Evolutionary conservation across 2,329 filamentous ascomycete genomes (phyloP), one percentile per base, ranked within the genome.

Genomic region (Neonectria magnoliae): DNA sequence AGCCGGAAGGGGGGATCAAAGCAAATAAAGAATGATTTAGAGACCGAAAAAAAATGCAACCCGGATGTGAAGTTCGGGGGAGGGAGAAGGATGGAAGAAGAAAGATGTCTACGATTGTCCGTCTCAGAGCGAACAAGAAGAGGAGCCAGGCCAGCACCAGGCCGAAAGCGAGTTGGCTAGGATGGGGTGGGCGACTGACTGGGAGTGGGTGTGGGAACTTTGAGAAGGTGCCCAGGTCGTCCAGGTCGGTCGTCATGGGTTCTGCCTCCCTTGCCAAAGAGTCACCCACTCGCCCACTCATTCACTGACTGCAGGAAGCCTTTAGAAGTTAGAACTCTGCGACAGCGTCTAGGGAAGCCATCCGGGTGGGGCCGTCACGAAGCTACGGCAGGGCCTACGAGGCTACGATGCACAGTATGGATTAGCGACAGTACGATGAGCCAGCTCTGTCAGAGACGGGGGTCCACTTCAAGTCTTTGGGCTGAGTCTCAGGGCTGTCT

Each of bases 1-100:
- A 59, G 53, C 47, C 57, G 38, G 44, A 56, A 57, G n/a, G 48
- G 61, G 57, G 53, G 31, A n/a, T n/a, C 60, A 60, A 44, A 67
- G 64, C 79, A 63, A 68, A 60, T 44, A 45, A 65, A 57, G 68
- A 66, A 57, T 38, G 47, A 33, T 67, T 56, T 36, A 63, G 57
- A 59, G 54, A 57, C 36, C 13, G 27, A 52, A 60, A 55, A 60
- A 44, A 36, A 56, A 60, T 59, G 51, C 44, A 55, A 57, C 42
- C 20, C 50, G 33, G 48, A 47, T 41, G 18, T 22, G n/a, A 38
- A 45, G 44, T 45, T 38, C 27, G 31, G 42, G 27, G 53, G 31
- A 52, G 51, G 52, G 36, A 48, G 58, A 57, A 45, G 50, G 63
- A 38, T 52, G 55, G 56, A 50, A 62, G 60, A 62, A 55, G 55